phyloP scores from a whole-genome alignment of 169 alveolate genomes.

The Plasmodium inui region DNA sequence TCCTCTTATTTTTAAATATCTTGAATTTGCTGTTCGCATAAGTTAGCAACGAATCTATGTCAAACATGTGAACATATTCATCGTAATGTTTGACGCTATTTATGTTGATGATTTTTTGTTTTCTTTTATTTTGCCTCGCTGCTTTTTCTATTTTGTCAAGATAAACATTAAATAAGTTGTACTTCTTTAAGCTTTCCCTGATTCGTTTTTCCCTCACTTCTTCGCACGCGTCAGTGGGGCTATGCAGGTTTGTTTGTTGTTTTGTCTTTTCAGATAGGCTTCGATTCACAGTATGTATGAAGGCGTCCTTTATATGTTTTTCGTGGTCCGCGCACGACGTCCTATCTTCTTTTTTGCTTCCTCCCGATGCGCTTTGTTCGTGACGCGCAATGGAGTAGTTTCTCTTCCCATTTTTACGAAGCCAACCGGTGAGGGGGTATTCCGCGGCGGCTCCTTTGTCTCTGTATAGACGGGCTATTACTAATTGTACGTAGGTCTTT shows the following conservation, averaged over 20 bases:
- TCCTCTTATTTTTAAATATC: slow-evolving; percentile 14
- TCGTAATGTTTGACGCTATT: slow-evolving; percentile 69
- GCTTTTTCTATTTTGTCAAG: slow-evolving; percentile 62
- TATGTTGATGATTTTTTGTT: slow-evolving; percentile 55
- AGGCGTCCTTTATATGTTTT: background rate
- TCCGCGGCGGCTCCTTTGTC: background rate
- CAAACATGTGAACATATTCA: slow-evolving; percentile 22
- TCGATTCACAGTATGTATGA: background rate
- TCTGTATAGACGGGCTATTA: background rate
- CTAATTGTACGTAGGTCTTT: background rate
- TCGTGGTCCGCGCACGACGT: background rate
- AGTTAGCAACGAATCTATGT: slow-evolving; percentile 41
- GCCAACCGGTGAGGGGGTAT: background rate
- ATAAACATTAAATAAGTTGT: slow-evolving; percentile 64
- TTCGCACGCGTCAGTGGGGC: background rate
- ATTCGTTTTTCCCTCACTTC: slow-evolving; percentile 12
- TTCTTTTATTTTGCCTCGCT: background rate
- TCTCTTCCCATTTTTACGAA: slow-evolving; percentile 32
- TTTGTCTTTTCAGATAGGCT: background rate
- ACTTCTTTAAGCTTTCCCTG: slow-evolving; percentile 52
- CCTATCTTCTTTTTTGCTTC: background rate
- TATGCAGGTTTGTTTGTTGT: background rate
- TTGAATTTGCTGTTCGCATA: slow-evolving; percentile 41
- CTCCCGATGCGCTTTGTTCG: background rate
- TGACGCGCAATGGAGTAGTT: background rate